Base-by-base conservation (phyloP, 2,329 filamentous ascomycete species). In the Leptosphaerulina australis region DNA sequence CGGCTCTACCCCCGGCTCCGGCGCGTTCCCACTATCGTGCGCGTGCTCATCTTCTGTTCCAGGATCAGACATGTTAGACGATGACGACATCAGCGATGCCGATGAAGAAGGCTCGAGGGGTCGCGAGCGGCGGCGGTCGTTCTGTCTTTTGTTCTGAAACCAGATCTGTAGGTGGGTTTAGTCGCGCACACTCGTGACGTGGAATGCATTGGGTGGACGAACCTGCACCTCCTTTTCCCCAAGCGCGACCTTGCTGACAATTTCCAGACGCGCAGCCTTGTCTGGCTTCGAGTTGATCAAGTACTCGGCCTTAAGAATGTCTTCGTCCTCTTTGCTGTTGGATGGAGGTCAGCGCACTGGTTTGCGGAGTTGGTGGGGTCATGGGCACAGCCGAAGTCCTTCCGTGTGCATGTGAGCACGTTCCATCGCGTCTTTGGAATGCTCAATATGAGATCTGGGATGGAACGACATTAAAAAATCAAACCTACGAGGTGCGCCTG, bases 141-240 rank as follows among this genome's bases (percentile, higher is more conserved):
- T 96, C 73, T 97, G 93, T 22, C 56, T 45, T 44, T 55, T 52
- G 36, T 97, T 97, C 69, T 97, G 93, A 76, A 97, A 97, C 93
- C 93, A 97, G 64, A 97, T 96, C 93, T 97, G 61, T 33, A 34
- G 28, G 50, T 33, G 49, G 64, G 61, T 60, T 61, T 54, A 50
- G 55, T 47, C 58, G 57, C 68, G 58, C 57, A 38, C 53, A 52
- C 56, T 55, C 51, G 62, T 64, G 64, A 69, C 64, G 59, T 62
- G 57, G 53, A 55, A 43, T 28, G 51, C 50, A 54, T 35, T 56
- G 40, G 43, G 34, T 44, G 50, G 49, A 74, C 87, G 74, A 77
- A 96, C 93, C 85, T 97, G 93, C 28, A 97, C 91, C 78, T 97
- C 92, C 74, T 96, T 97, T 77, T 97, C 92, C 60, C 90, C 93